Conservation (phyloP, 1,284 basidiomycete genomes). For the Phenoliferia sp. region DNA sequence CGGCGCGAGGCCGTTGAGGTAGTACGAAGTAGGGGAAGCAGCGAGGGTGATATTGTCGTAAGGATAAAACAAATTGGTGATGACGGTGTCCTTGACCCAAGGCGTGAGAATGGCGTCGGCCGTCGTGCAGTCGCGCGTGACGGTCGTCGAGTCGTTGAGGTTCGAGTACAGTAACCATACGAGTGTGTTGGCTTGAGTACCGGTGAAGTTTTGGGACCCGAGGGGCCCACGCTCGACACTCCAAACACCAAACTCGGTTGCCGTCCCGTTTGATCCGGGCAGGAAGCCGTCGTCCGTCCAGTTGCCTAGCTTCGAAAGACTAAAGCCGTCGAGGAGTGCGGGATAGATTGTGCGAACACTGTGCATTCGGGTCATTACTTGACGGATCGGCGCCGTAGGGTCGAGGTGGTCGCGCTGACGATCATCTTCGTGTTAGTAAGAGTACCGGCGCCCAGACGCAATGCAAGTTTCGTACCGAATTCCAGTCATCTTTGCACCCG, state of each 20-base stretch:
- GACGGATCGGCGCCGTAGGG: background rate
- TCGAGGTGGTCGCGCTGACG: background rate
- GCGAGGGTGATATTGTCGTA: background rate
- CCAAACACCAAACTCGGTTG: background rate
- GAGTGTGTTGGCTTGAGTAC: background rate
- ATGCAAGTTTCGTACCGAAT: background rate
- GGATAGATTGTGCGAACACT: background rate
- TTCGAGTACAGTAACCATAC: background rate
- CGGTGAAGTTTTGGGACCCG: background rate
- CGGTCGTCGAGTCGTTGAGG: background rate
- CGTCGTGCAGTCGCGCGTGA: background rate
- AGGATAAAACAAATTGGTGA: background rate
- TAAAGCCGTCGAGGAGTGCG: background rate
- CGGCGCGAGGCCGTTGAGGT: background rate
- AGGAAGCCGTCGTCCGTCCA: background rate
- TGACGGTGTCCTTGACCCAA: background rate
- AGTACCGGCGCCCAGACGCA: too few species aligned
- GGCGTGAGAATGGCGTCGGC: background rate
- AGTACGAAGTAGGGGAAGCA: background rate
- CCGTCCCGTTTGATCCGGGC: background rate
- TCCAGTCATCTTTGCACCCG: background rate
- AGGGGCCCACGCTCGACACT: background rate
- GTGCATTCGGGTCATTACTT: background rate
- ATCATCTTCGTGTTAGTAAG: too few species aligned
- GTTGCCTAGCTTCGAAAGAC: background rate